A percentile compares a stretch with the other conserved stretches of the same genome.
phyloP scores from a whole-genome alignment of 768 basidiomycete genomes.

The Collybia sp. region DNA sequence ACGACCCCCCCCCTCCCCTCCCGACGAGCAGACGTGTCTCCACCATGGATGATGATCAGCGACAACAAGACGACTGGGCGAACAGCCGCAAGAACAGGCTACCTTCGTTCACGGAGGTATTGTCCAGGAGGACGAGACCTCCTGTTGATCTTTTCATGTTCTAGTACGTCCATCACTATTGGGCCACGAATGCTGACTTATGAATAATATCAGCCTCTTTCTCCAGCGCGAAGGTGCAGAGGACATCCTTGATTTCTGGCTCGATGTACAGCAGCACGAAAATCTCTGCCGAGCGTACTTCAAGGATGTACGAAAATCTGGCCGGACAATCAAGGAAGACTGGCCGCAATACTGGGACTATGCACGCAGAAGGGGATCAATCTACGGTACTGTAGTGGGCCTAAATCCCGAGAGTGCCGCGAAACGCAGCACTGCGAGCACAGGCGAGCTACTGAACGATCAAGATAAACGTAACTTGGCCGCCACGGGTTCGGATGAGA shows the following conservation, averaged over 20 bases:
- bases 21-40: slow-evolving; percentile 7
- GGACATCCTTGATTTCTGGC: slow-evolving; percentile 97
- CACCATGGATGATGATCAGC: slow-evolving; percentile 52
- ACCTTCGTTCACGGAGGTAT: slow-evolving; percentile 87
- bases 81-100: slow-evolving; percentile 68
- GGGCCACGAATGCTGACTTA: not conserved
- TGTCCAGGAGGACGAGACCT: slow-evolving; percentile 84
- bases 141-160: slow-evolving; percentile 99
- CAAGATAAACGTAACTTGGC: slow-evolving; percentile 67
- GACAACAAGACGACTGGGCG: slow-evolving; percentile 70
- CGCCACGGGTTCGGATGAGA: slow-evolving; percentile 38
- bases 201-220: slow-evolving; percentile 63
- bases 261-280: slow-evolving; percentile 99
- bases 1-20: too few species aligned
- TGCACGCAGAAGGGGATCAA: slow-evolving; percentile 86
- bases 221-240: slow-evolving; percentile 94
- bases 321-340: slow-evolving; percentile 88
- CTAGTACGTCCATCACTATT: slow-evolving; percentile 61
- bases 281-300: slow-evolving; percentile 98
- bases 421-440: slow-evolving; percentile 82
- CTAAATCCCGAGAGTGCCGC: slow-evolving; percentile 52
- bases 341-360: slow-evolving; percentile 99
- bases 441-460: slow-evolving; percentile 65
- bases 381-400: slow-evolving; percentile 88
- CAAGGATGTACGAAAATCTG: slow-evolving; percentile 96